A percentile compares a stretch with the other conserved stretches of the same genome.
Evolutionary conservation across 1,284 basidiomycete species (phyloP).

Genomic region (Naganishia cerealis): DNA sequence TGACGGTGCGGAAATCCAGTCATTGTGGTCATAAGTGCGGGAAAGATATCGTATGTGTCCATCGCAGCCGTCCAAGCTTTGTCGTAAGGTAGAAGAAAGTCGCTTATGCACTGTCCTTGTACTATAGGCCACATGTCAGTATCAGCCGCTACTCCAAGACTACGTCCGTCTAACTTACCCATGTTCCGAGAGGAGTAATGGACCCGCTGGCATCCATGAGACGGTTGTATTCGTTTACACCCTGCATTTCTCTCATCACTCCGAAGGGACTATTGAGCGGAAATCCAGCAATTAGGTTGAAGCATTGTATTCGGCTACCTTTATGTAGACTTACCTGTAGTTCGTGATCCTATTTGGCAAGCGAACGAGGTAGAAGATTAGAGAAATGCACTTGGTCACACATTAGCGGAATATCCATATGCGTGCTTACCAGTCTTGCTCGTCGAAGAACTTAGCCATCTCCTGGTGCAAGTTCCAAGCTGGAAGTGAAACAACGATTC

Average conservation of each 20-base stretch:
- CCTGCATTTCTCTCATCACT: constrained; percentile 60
- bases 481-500: constrained; percentile 9
- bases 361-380: background rate
- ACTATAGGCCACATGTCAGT: background rate
- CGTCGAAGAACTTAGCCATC: constrained; percentile 63
- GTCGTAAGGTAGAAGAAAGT: background rate
- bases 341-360: background rate
- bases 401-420: constrained; percentile 57
- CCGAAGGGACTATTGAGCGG: constrained; percentile 61
- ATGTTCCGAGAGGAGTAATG: constrained; percentile 49
- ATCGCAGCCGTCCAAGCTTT: background rate
- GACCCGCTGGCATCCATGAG: constrained; percentile 50
- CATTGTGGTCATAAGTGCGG: background rate
- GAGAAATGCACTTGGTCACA: background rate
- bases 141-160: background rate
- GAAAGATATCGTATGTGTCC: background rate
- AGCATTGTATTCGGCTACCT: background rate
- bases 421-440: constrained; percentile 57
- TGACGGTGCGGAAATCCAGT: background rate
- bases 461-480: constrained; percentile 61
- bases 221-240: constrained; percentile 66
- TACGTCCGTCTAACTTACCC: constrained; percentile 34
- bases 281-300: background rate
- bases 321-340: background rate
- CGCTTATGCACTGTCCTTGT: constrained; percentile 1